Evolutionary conservation across 2,329 filamentous ascomycete species (phyloP).

Genomic region (Epichloe festucae): DNA sequence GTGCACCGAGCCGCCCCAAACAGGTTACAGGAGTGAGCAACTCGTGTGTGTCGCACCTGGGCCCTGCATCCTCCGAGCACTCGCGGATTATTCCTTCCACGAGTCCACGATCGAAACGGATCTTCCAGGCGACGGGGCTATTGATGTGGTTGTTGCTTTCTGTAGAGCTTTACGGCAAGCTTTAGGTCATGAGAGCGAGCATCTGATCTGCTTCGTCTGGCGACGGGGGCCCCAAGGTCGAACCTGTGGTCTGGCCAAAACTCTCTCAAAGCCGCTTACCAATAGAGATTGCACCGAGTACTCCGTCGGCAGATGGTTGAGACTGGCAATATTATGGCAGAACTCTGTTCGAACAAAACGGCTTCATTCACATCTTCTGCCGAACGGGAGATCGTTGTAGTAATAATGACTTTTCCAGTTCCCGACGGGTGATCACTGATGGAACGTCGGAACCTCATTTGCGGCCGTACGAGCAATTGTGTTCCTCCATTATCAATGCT

Average conservation of each 20-base stretch:
- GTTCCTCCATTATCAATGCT: not conserved
- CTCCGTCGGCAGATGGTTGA: not conserved
- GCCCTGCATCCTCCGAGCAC: not conserved
- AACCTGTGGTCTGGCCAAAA: too few species aligned
- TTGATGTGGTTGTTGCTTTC: not conserved
- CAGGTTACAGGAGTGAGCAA: not conserved
- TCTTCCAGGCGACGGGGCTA: too few species aligned
- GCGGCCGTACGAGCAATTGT: conserved; percentile 1
- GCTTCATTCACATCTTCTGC: not conserved
- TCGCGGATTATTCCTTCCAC: not conserved
- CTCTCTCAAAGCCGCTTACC: too few species aligned
- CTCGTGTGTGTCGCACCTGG: not conserved
- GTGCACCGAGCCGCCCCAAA: not conserved
- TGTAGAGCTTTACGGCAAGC: not conserved
- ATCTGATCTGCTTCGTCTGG: not conserved
- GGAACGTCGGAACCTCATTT: not conserved
- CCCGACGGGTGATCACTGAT: not conserved
- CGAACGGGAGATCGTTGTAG: not conserved
- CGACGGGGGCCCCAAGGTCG: too few species aligned
- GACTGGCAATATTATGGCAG: not conserved
- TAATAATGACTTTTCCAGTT: not conserved
- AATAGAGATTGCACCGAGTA: not conserved
- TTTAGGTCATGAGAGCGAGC: not conserved
- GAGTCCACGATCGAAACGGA: not conserved
- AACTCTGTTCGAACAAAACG: not conserved